phyloP scores from a whole-genome alignment of 345 rosid genomes.

The Citrus inodora region DNA sequence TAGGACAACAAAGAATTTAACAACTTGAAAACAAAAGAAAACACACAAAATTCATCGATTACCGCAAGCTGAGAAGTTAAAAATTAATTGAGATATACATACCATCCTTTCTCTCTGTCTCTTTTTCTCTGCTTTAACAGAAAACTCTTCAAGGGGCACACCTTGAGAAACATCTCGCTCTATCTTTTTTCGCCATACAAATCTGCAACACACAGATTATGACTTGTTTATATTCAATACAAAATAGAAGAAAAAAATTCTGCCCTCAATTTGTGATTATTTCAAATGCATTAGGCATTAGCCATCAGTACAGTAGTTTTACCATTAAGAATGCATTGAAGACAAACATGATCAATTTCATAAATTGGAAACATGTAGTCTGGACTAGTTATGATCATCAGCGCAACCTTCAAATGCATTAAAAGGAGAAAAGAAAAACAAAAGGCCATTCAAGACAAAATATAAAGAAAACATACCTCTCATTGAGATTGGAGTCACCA shows the following conservation, averaged over 20 bases:
- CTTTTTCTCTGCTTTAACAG: constrained; percentile 83
- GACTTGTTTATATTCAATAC: not conserved
- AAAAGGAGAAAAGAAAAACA: not conserved
- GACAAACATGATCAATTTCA: not conserved
- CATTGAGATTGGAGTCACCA: constrained; percentile 91
- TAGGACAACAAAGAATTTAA: not conserved
- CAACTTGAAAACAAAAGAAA: not conserved
- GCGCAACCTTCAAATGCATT: not conserved
- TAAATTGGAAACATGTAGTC: not conserved
- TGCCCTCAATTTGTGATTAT: not conserved
- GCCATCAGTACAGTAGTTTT: not conserved
- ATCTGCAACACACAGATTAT: constrained; percentile 41
- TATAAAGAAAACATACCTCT: constrained; percentile 46
- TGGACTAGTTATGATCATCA: not conserved
- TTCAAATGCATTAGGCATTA: not conserved
- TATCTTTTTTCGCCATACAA: constrained; percentile 94
- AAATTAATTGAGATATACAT: constrained; percentile 13
- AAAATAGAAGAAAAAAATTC: not conserved
- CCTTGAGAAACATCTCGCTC: constrained; percentile 80
- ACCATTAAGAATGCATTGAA: not conserved
- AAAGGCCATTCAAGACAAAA: not conserved
- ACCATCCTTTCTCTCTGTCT: constrained; percentile 85
- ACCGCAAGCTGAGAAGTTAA: not conserved
- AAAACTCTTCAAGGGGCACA: constrained; percentile 56
- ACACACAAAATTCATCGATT: not conserved